Percentiles rank a stretch among this genome's conserved stretches.
These are phyloP conservation scores for Fusarium liriodendri DNA, from an alignment of 2,329 filamentous ascomycete species.

Conservation along the genomic window DNA sequence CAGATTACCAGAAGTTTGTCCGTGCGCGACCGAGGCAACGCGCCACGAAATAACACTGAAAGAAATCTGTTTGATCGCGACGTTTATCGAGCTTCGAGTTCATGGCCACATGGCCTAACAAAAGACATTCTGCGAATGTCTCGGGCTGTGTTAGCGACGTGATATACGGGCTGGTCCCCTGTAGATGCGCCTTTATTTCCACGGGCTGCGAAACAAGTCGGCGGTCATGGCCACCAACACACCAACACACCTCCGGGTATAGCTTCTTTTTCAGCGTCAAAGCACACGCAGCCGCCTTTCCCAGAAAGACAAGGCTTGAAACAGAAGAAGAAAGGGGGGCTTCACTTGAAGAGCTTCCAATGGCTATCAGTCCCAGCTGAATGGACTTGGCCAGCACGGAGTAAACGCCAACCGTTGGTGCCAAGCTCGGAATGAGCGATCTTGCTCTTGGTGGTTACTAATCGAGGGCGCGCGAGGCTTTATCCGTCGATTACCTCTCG, in stretches of 20 bases:
- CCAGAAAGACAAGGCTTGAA: constrained; percentile 14
- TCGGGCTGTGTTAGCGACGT: neutral
- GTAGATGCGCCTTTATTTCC: neutral
- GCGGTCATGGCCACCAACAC: neutral
- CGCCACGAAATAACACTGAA: constrained; percentile 6
- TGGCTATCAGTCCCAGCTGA: neutral
- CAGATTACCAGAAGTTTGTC: neutral
- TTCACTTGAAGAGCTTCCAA: neutral
- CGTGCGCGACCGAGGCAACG: neutral
- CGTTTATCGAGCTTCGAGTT: neutral
- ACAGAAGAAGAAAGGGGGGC: neutral
- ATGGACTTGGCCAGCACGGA: neutral
- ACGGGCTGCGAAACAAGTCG: neutral
- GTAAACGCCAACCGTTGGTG: neutral
- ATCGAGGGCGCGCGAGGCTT: neutral
- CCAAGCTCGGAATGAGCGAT: neutral
- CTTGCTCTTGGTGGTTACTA: neutral
- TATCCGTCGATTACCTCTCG: neutral
- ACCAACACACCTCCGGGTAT: neutral
- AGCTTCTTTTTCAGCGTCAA: neutral
- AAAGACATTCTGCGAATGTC: neutral
- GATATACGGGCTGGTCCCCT: neutral
- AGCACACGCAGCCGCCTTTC: neutral
- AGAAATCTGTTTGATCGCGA: neutral
- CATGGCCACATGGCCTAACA: neutral